A percentile compares a stretch with the other conserved stretches of the same genome.
Evolutionary conservation across 805 yeast genomes (phyloP).

Genomic region (Metschnikowia peoriensis): DNA sequence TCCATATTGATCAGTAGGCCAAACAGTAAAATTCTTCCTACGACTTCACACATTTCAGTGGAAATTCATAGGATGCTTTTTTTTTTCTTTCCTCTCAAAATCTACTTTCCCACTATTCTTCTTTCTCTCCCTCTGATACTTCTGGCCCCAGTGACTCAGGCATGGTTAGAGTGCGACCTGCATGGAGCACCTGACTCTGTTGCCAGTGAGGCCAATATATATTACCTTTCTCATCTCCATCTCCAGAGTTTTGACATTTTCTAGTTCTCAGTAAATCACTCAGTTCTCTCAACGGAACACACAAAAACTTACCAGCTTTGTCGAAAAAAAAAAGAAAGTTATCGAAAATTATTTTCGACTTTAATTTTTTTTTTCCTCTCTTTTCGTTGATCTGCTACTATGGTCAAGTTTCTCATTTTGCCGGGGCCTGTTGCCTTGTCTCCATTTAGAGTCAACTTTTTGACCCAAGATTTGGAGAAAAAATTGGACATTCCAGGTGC

Average conservation of each 20-base stretch:
- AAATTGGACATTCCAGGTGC: constrained; percentile 60
- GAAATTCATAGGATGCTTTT: no score
- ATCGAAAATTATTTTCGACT: background rate
- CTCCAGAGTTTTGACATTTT: background rate
- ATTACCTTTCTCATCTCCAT: background rate
- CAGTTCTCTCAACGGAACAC: background rate
- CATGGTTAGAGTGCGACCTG: background rate
- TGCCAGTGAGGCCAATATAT: background rate
- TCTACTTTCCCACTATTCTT: no score
- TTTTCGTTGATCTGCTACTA: constrained; percentile 13
- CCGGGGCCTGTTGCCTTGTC: constrained; percentile 94
- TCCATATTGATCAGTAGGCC: no score
- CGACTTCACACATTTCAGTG: no score
- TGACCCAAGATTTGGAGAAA: constrained; percentile 70
- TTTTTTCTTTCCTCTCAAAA: no score
- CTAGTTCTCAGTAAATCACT: constrained; percentile 2
- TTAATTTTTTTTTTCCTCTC: background rate
- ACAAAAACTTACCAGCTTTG: background rate
- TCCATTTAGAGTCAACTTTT: constrained; percentile 72
- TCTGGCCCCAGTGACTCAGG: background rate
- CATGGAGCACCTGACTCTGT: constrained; percentile 3
- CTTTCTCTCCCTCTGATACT: background rate
- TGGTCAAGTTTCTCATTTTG: constrained; percentile 39
- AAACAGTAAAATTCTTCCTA: no score
- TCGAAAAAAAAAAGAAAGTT: background rate